Evolutionary conservation across 202 grass and related monocot species (phyloP), one percentile per base, ranked within the genome.

Genomic region (Carex arenaria): DNA sequence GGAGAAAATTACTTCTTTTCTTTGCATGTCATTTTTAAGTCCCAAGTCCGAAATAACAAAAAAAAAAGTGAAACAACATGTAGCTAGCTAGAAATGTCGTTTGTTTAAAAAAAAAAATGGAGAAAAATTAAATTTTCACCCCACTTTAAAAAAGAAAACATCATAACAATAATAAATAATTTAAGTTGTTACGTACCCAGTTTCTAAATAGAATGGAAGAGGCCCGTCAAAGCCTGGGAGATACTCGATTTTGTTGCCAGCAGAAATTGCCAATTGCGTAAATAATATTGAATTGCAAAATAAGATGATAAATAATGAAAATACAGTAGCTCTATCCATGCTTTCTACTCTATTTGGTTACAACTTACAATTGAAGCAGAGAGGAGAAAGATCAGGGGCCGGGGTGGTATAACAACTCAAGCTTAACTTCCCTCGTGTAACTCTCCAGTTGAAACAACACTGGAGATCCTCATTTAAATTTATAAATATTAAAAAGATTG

Each of bases 201-300:
- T 89, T 85, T 94, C 90, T 11, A 94, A 20, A 38, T 92, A 73
- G 81, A 94, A 94, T 0, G 92, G 92, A 45, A 94, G 88, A 0
- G 81, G 67, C 3, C 92, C 92, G 0, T 87, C 66, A 80, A 93
- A 93, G 2, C 89, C 91, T 34, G 90, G 90, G 31, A 94, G 63
- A 59, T 67, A 69, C 10, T 80, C 73, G 17, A 90, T 85, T 61
- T 67, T 85, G 10, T 89, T 93, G 70, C 85, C 67, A 19, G 72
- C 64, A 55, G 72, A 79, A 64, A 0, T 64, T 15, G 11, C 59
- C 57, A 28, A 52, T 14, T 56, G 49, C 10, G 34, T 52, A 18
- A 57, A 34, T 56, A 57, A 34, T 56, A 76, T 76, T 17, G 51
- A 73, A 26, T 73, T 76, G 47, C 14, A 76, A 56, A 56, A n/a